phyloP scores from a whole-genome alignment of 805 yeast genomes.

The Phaffomyces opuntiae region DNA sequence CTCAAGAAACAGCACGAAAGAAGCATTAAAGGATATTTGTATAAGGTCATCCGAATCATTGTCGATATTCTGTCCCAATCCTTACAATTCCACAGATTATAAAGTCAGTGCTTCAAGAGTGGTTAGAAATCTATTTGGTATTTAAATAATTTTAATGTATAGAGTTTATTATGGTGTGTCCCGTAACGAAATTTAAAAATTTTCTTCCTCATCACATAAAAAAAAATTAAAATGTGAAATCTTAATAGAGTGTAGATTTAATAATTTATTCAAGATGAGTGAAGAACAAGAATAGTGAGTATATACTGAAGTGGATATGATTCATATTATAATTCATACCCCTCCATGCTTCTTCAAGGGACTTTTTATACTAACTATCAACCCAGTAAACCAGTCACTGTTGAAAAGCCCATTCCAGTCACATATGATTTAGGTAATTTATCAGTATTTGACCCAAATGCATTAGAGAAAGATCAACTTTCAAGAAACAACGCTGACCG shows the following conservation, averaged over 20 bases:
- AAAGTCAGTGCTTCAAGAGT: constrained; percentile 14
- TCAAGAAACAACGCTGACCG: constrained; percentile 44
- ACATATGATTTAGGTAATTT: constrained; percentile 85
- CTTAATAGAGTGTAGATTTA: not conserved
- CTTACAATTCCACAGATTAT: not conserved
- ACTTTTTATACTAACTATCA: not conserved
- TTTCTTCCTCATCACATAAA: constrained; percentile 10
- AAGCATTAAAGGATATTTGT: constrained; percentile 25
- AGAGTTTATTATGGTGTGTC: constrained; percentile 3
- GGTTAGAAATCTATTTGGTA: constrained; percentile 19
- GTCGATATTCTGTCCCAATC: constrained; percentile 1
- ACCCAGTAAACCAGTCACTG: constrained; percentile 64
- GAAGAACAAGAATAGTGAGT: constrained; percentile 6
- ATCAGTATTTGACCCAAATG: constrained; percentile 85
- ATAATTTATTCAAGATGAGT: not conserved
- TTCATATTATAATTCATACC: too few species aligned
- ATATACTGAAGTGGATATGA: not conserved
- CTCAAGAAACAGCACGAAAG: constrained; percentile 24
- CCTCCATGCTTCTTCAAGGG: too few species aligned
- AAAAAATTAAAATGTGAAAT: not conserved
- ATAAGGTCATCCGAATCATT: not conserved
- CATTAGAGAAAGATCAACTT: constrained; percentile 58
- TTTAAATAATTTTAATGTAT: not conserved
- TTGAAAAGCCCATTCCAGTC: constrained; percentile 87
- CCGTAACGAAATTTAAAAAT: constrained; percentile 1